A percentile compares a stretch with the other conserved stretches of the same genome.
Conservation (phyloP, 805 yeast species). For the Lipomyces orientalis region DNA sequence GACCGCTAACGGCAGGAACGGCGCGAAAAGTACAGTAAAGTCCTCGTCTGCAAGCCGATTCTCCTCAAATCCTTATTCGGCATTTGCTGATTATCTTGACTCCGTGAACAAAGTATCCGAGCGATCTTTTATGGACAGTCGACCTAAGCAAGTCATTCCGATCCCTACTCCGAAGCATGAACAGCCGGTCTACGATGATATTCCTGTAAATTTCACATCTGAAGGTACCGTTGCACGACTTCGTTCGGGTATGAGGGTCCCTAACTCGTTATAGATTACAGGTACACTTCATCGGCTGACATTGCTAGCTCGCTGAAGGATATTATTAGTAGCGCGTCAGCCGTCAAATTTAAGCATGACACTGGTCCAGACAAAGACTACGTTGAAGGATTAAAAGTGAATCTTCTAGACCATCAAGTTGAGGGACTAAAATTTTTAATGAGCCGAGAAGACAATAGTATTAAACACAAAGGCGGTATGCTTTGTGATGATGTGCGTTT, state of each 20-base stretch:
- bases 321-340: conserved; percentile 14
- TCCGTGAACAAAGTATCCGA: background rate
- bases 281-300: conserved; percentile 22
- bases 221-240: conserved; percentile 9
- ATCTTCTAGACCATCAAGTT: conserved; percentile 54
- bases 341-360: background rate
- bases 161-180: background rate
- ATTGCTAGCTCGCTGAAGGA: conserved; percentile 25
- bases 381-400: conserved; percentile 48
- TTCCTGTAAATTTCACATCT: background rate
- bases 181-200: background rate
- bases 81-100: background rate
- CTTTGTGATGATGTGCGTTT: conserved; percentile 67
- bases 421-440: conserved; percentile 53
- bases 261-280: conserved; percentile 18
- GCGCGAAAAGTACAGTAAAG: background rate
- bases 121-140: background rate
- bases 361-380: conserved; percentile 7
- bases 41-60: background rate
- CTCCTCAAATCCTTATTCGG: background rate
- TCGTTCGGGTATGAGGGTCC: background rate
- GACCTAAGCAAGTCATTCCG: background rate
- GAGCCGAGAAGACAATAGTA: conserved; percentile 46
- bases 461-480: conserved; percentile 57
- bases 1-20: background rate